phyloP scores from a whole-genome alignment of 176 grass and related monocot species.

The Elaeis guineensis region DNA sequence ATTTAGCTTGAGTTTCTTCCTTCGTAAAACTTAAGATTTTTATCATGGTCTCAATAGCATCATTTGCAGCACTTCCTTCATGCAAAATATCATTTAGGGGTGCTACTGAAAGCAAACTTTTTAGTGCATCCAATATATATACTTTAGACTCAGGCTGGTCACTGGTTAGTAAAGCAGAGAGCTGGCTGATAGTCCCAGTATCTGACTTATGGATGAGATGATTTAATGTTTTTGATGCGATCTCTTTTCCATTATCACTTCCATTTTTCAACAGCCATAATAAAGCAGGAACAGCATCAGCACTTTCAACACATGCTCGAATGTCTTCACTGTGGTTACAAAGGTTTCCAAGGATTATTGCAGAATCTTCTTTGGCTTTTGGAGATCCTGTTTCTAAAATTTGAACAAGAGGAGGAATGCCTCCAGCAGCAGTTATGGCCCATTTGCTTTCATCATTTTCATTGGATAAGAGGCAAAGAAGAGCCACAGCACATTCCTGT shows the following conservation, averaged over 20 bases:
- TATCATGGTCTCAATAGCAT: conserved; percentile 97
- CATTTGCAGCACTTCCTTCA: conserved; percentile 98
- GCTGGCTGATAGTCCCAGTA: conserved; percentile 94
- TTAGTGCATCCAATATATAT: conserved; percentile 92
- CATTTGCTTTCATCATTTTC: conserved; percentile 99
- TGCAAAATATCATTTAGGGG: conserved; percentile 89
- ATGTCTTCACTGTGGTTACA: conserved; percentile 99
- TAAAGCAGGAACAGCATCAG: conserved; percentile 97
- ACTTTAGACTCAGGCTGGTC: conserved; percentile 96
- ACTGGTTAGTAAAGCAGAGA: conserved; percentile 92
- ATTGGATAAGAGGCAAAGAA: conserved; percentile 86
- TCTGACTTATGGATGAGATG: conserved; percentile 98
- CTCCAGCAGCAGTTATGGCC: conserved; percentile 98
- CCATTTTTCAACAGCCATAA: conserved; percentile 99
- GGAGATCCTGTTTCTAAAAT: conserved; percentile 95
- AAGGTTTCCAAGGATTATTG: conserved; percentile 94
- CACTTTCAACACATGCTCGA: conserved; percentile 97
- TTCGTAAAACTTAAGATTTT: conserved; percentile 75
- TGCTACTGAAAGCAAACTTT: conserved; percentile 95
- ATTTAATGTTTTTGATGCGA: conserved; percentile 97
- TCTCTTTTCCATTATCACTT: conserved; percentile 98
- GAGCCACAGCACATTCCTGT: conserved; percentile 97
- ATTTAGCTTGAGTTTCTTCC: conserved; percentile 98
- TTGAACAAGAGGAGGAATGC: conserved; percentile 99
- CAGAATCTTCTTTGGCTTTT: conserved; percentile 99